Conservation (phyloP, 2,329 filamentous ascomycete genomes). For the Aspergillus sp. region DNA sequence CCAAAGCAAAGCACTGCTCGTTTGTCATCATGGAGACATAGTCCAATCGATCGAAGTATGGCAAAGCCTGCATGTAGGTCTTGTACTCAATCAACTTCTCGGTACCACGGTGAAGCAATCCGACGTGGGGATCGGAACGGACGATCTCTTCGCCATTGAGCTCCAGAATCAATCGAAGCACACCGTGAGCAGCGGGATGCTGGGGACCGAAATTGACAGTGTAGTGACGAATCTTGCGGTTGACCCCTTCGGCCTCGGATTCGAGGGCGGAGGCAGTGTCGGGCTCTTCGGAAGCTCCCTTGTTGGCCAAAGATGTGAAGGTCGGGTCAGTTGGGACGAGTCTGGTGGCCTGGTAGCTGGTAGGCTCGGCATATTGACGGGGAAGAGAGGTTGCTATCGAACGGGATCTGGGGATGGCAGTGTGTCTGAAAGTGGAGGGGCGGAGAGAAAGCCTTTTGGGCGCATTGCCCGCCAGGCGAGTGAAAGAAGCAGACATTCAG, state of each 20-base stretch:
- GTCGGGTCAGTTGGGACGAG: conserved; percentile 55
- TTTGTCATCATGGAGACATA: conserved; percentile 99
- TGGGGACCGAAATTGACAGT: conserved; percentile 99
- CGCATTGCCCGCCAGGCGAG: conserved; percentile 56
- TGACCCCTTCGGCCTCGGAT: conserved; percentile 34
- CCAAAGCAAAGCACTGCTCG: conserved; percentile 93
- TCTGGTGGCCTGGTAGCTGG: conserved; percentile 47
- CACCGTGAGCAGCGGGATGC: conserved; percentile 96
- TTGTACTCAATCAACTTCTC: conserved; percentile 99
- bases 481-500: conserved; percentile 57
- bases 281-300: conserved; percentile 32
- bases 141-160: conserved; percentile 97
- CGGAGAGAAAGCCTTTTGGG: conserved; percentile 56
- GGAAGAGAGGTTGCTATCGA: conserved; percentile 53
- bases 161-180: conserved; percentile 95
- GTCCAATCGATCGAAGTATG: conserved; percentile 97
- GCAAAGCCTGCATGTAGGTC: conserved; percentile 95
- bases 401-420: conserved; percentile 44
- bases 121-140: conserved; percentile 93
- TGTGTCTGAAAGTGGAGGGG: conserved; percentile 42
- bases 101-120: conserved; percentile 90
- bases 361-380: conserved; percentile 49
- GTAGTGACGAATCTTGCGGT: conserved; percentile 94
- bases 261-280: conserved; percentile 46
- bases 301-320: conserved; percentile 45